Conservation (phyloP, 495 filamentous ascomycete genomes). For the Emericellopsis terricola region DNA sequence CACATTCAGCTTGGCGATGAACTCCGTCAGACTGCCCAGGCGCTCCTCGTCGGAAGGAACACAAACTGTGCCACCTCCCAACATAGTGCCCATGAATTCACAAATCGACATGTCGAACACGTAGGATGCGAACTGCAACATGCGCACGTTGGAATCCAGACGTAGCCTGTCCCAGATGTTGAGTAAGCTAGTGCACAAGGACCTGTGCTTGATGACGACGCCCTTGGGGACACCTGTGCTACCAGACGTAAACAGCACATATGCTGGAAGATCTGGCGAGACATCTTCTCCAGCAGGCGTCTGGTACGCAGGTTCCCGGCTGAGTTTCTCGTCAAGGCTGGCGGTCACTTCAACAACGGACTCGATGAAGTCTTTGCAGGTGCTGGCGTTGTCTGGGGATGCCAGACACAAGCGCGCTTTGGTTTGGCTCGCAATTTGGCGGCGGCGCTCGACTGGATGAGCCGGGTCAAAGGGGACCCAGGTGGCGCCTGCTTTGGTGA, state of each 20-base stretch:
- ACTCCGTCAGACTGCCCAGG: not conserved
- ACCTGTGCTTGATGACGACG: conserved; percentile 20
- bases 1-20: conserved; percentile 1
- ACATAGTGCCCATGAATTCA: conserved; percentile 48
- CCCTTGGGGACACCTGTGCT: conserved; percentile 32
- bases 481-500: no score
- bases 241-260: conserved; percentile 35
- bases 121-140: conserved; percentile 51
- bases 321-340: not conserved
- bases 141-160: conserved; percentile 18
- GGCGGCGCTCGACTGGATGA: conserved; percentile 30
- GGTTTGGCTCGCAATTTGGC: conserved; percentile 2
- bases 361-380: not conserved
- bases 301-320: not conserved
- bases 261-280: conserved; percentile 21
- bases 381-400: no score
- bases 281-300: conserved; percentile 20
- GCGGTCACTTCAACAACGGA: not conserved
- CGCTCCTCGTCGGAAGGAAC: conserved; percentile 22
- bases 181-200: conserved; percentile 10
- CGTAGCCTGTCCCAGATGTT: conserved; percentile 10
- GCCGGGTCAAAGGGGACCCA: no score
- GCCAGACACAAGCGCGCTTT: not conserved
- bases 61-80: conserved; percentile 37
- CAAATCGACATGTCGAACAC: conserved; percentile 49